phyloP scores from a whole-genome alignment of 2,329 filamentous ascomycete species.

The Aspergillus proliferans region DNA sequence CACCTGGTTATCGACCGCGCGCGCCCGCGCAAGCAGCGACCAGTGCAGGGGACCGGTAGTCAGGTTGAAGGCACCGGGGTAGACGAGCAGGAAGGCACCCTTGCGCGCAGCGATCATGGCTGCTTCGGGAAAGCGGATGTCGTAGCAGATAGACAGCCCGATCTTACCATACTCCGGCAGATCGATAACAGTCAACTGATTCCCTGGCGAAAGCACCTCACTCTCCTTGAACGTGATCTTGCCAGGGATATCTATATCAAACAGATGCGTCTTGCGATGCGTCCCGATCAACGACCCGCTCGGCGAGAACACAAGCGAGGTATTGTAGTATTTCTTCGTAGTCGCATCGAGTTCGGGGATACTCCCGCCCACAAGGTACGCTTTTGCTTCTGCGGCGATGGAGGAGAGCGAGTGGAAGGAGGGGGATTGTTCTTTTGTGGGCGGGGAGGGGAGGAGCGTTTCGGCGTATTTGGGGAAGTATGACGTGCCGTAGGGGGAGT shows the following conservation, averaged over 20 bases:
- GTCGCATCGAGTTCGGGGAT: slow-evolving; percentile 73
- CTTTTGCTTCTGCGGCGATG: slow-evolving; percentile 70
- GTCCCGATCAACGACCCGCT: slow-evolving; percentile 72
- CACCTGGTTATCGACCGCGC: slow-evolving; percentile 89
- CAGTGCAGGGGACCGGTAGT: slow-evolving; percentile 92
- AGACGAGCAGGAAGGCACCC: slow-evolving; percentile 81
- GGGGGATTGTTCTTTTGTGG: slow-evolving; percentile 63
- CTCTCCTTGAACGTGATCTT: slow-evolving; percentile 89
- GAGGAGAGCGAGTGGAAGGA: slow-evolving; percentile 77
- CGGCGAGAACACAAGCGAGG: slow-evolving; percentile 74
- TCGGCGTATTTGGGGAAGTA: slow-evolving; percentile 93
- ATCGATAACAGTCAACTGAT: slow-evolving; percentile 78
- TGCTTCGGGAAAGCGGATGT: slow-evolving; percentile 91
- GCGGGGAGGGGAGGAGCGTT: slow-evolving; percentile 71
- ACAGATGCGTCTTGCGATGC: slow-evolving; percentile 91
- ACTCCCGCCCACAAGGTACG: slow-evolving; percentile 83
- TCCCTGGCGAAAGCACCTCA: slow-evolving; percentile 78
- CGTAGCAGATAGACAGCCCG: slow-evolving; percentile 91
- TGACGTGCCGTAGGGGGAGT: slow-evolving; percentile 88
- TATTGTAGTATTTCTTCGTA: slow-evolving; percentile 80
- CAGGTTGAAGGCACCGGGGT: slow-evolving; percentile 94
- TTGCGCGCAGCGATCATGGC: slow-evolving; percentile 80
- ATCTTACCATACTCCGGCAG: slow-evolving; percentile 83
- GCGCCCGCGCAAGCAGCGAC: slow-evolving; percentile 71
- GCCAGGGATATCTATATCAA: slow-evolving; percentile 95